Evolutionary conservation across 2,329 filamentous ascomycete genomes (phyloP), one percentile per base, ranked within the genome.

Genomic region (Ascochyta pisi): DNA sequence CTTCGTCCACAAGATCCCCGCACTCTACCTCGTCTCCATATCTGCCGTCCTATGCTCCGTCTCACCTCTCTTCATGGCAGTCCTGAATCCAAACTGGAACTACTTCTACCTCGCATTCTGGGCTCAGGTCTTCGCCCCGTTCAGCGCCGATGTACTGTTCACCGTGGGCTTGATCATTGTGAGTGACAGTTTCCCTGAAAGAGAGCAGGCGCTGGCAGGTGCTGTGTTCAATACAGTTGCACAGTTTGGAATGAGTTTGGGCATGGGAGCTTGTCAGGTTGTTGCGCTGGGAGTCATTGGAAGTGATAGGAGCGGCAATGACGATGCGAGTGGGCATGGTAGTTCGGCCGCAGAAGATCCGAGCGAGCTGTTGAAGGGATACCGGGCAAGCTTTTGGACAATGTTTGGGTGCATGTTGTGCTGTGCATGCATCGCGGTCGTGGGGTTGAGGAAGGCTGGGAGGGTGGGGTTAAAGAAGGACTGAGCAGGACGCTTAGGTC

Each of bases 161-260:
- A 86, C 83, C 0, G 79, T 87, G 2, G 82, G 80, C 0, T 74
- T 83, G 22, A 77, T 87, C 19, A 71, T 86, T 3, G 79, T 87
- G 7, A 79, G 80, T 0, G 80, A 83, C 13, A 79, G 77, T 3
- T 87, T 87, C 57, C 81, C 83, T 0, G 75, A 79, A n/a, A 73
- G 83, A 8, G 85, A 79, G 1, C 85, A 88, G 54, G 83, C 82
- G 0, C 73, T 88, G 0, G 85, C 84, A 0, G 86, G 85, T 0
- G 84, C 83, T 0, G 84, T 88, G 0, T 88, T 87, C 68, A 86
- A 85, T 57, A 86, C 84, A 0, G 76, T 82, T 0, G 73, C 79
- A 0, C 84, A 87, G 58, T 81, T 87, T 50, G 85, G 85, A 0
- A 71, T 84, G 41, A 81, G 60, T 19, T 34, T 72, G 22, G 66